Evolutionary conservation across 768 basidiomycete genomes (phyloP).

Genomic region (Boletus sp.): DNA sequence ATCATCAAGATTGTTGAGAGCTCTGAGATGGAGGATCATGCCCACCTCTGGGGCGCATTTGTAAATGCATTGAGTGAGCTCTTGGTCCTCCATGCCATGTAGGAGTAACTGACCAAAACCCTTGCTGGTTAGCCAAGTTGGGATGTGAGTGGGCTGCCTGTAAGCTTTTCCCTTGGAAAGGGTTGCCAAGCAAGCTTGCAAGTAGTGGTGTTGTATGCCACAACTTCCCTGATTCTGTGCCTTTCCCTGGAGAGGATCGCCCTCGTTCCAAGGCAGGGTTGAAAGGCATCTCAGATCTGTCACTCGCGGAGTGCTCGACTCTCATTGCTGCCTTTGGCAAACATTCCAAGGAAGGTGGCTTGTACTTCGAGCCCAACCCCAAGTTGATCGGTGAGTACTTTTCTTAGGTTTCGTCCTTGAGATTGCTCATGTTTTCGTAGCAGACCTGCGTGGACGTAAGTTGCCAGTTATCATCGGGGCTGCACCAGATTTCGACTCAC

Average conservation of each 20-base stretch:
- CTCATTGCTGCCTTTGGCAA: background rate
- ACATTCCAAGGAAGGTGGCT: background rate
- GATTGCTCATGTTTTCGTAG: background rate
- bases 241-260: background rate
- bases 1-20: no score
- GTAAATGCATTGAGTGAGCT: background rate
- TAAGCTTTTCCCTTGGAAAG: constrained; percentile 1
- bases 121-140: background rate
- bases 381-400: background rate
- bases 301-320: background rate
- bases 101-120: background rate
- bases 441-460: background rate
- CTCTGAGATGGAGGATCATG: background rate
- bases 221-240: background rate
- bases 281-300: background rate
- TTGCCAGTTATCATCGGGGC: background rate
- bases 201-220: background rate
- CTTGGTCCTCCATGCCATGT: no score
- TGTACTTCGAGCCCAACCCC: background rate
- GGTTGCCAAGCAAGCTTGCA: background rate
- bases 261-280: background rate
- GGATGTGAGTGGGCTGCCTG: background rate
- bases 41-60: background rate
- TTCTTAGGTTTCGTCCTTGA: background rate
- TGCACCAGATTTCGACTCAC: background rate